A percentile compares a stretch with the other conserved stretches of the same genome.
phyloP scores from a whole-genome alignment of 2,329 filamentous ascomycete genomes.

The Calonectria multiphialidica region DNA sequence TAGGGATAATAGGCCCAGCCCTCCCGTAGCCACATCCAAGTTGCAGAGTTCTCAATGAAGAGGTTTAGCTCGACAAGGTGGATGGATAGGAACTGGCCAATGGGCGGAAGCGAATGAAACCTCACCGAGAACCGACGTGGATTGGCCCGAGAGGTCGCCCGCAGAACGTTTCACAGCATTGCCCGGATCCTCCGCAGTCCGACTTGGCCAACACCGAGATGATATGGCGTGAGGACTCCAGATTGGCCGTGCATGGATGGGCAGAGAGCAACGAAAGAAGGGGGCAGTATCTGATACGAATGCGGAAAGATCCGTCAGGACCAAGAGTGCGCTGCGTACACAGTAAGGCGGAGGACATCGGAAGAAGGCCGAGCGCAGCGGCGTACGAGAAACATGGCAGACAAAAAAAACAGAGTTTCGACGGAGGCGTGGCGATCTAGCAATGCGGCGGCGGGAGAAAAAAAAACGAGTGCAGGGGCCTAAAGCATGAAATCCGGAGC shows the following conservation, averaged over 20 bases:
- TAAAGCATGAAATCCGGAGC: neutral
- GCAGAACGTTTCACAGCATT: slow-evolving; percentile 32
- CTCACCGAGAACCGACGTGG: slow-evolving; percentile 26
- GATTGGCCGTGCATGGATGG: neutral
- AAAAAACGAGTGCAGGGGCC: neutral
- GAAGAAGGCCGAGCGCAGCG: slow-evolving; percentile 25
- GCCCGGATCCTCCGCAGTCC: slow-evolving; percentile 5
- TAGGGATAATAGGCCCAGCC: slow-evolving; percentile 16
- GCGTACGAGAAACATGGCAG: neutral
- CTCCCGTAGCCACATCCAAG: slow-evolving; percentile 29
- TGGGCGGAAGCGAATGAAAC: slow-evolving; percentile 29
- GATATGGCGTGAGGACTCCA: slow-evolving; percentile 16
- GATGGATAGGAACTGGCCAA: slow-evolving; percentile 32
- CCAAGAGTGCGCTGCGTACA: neutral
- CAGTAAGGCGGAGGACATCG: slow-evolving; percentile 12
- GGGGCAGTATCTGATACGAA: neutral
- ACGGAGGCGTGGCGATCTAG: slow-evolving; percentile 10
- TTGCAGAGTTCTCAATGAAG: neutral
- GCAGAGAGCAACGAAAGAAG: neutral
- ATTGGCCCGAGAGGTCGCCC: slow-evolving; percentile 29
- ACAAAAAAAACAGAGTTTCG: slow-evolving; percentile 13
- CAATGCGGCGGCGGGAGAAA: neutral
- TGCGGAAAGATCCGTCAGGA: slow-evolving; percentile 15
- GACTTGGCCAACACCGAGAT: neutral
- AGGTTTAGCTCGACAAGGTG: slow-evolving; percentile 1